phyloP scores from a whole-genome alignment of 2,329 filamentous ascomycete genomes.

The Zarea fungicola region DNA sequence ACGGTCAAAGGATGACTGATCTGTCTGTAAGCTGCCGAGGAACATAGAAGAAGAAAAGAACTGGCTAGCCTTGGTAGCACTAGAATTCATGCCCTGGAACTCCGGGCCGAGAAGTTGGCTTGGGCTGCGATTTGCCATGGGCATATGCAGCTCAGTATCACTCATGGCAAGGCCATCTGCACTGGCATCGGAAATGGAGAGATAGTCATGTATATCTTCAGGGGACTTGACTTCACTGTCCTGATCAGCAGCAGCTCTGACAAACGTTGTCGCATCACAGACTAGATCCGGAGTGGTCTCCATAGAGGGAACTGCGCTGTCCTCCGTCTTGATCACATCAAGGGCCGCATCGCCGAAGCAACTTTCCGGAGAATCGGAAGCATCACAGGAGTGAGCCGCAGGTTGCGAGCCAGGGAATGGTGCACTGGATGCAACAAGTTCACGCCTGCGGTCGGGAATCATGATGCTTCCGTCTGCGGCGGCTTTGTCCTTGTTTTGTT shows the following conservation, averaged over 20 bases:
- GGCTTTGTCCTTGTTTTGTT: slow-evolving; percentile 29
- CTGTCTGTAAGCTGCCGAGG: slow-evolving; percentile 16
- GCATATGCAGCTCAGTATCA: slow-evolving; percentile 11
- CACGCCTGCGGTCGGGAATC: slow-evolving; percentile 26
- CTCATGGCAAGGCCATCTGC: slow-evolving; percentile 13
- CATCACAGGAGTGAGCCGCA: slow-evolving; percentile 13
- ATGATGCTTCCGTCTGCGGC: slow-evolving; percentile 23
- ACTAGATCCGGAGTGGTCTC: slow-evolving; percentile 14
- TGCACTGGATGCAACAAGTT: slow-evolving; percentile 37
- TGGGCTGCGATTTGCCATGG: slow-evolving; percentile 11
- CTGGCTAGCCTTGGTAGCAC: slow-evolving; percentile 22
- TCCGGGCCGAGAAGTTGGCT: slow-evolving; percentile 13
- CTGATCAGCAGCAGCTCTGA: slow-evolving; percentile 8
- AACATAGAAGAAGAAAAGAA: slow-evolving; percentile 26
- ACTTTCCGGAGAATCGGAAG: slow-evolving; percentile 5
- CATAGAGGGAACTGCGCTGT: slow-evolving; percentile 4
- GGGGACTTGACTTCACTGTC: slow-evolving; percentile 13
- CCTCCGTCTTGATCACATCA: slow-evolving; percentile 4
- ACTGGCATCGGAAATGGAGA: slow-evolving; percentile 15
- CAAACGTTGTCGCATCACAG: slow-evolving; percentile 8
- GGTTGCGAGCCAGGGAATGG: slow-evolving; percentile 29
- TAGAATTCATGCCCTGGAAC: slow-evolving; percentile 13
- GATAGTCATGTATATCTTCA: slow-evolving; percentile 16
- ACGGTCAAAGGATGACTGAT: slow-evolving; percentile 17
- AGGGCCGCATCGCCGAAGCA: not conserved